Conservation (phyloP, 768 basidiomycete genomes). For the Dentipellis sp. region DNA sequence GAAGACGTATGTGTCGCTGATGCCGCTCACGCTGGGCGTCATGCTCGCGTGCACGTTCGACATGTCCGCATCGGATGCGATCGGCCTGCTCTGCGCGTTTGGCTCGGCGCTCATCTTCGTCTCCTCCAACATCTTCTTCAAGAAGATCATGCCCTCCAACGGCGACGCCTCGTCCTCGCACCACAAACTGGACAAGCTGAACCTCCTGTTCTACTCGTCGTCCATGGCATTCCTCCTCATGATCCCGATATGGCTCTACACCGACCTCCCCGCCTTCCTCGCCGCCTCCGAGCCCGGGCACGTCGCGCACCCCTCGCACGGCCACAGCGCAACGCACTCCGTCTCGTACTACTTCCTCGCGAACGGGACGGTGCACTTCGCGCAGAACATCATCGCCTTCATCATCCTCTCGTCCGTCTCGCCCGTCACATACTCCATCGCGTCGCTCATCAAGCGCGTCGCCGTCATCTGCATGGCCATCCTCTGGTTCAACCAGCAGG, state of each 20-base stretch:
- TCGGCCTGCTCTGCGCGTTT: slow-evolving; percentile 91
- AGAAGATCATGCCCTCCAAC: slow-evolving; percentile 84
- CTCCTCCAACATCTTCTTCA: slow-evolving; percentile 97
- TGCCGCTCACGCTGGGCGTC: slow-evolving; percentile 93
- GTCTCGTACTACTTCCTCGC: slow-evolving; percentile 79
- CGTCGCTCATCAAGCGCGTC: slow-evolving; percentile 95
- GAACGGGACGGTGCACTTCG: slow-evolving; percentile 95
- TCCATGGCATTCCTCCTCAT: slow-evolving; percentile 91
- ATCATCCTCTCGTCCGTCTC: slow-evolving; percentile 92
- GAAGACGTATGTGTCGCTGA: slow-evolving; percentile 84
- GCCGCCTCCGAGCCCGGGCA: slow-evolving; percentile 31
- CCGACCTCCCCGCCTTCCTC: slow-evolving; percentile 69
- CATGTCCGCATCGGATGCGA: slow-evolving; percentile 73
- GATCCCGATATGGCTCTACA: slow-evolving; percentile 92
- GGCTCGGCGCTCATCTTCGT: slow-evolving; percentile 97
- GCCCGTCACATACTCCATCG: slow-evolving; percentile 98
- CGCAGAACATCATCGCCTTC: slow-evolving; percentile 97
- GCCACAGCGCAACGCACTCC: slow-evolving; percentile 44
- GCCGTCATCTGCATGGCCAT: slow-evolving; percentile 98
- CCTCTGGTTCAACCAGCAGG: slow-evolving; percentile 86
- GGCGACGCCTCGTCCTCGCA: slow-evolving; percentile 30
- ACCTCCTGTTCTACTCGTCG: slow-evolving; percentile 90
- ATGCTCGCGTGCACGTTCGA: slow-evolving; percentile 97
- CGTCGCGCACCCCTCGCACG: slow-evolving; percentile 35
- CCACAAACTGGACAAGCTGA: slow-evolving; percentile 94